Evolutionary conservation across 495 filamentous ascomycete species (phyloP).

Genomic region (Aspergillus heteromorphus): DNA sequence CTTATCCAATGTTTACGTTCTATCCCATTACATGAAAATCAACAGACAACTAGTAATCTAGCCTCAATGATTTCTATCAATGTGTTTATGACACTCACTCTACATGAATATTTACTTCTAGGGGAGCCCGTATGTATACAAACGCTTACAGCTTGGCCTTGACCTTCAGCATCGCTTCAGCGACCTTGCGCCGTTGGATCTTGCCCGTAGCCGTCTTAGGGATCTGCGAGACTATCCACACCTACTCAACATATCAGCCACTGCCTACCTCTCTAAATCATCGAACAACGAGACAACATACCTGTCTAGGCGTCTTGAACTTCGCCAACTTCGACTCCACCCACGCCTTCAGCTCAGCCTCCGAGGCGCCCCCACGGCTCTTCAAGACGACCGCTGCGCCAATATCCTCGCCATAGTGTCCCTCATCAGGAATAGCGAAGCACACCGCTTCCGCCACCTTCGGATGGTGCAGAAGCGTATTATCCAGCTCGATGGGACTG

Average conservation of each 20-base stretch:
- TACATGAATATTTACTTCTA: not conserved
- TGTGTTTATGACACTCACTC: not conserved
- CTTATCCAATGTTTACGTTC: not conserved
- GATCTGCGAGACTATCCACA: constrained; percentile 75
- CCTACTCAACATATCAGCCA: constrained; percentile 27
- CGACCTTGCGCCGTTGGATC: constrained; percentile 74
- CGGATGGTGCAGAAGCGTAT: constrained; percentile 63
- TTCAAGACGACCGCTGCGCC: constrained; percentile 74
- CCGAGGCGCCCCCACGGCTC: constrained; percentile 43
- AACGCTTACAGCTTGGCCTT: constrained; percentile 33
- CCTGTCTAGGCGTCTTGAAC: constrained; percentile 84
- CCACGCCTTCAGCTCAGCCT: constrained; percentile 59
- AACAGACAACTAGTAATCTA: not conserved
- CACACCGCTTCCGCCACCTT: constrained; percentile 70
- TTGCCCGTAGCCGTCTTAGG: constrained; percentile 90
- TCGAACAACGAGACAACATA: constrained; percentile 26
- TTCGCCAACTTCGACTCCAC: constrained; percentile 62
- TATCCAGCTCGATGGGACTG: constrained; percentile 78
- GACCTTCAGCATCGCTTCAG: constrained; percentile 66
- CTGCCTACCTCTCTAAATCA: not conserved
- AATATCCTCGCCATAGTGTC: constrained; percentile 71
- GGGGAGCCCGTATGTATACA: not conserved
- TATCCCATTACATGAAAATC: not conserved
- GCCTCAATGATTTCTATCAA: not conserved
- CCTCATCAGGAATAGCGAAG: constrained; percentile 57